Evolutionary conservation across 1,284 basidiomycete genomes (phyloP).

Genomic region (Fomitopsis schrenkii): DNA sequence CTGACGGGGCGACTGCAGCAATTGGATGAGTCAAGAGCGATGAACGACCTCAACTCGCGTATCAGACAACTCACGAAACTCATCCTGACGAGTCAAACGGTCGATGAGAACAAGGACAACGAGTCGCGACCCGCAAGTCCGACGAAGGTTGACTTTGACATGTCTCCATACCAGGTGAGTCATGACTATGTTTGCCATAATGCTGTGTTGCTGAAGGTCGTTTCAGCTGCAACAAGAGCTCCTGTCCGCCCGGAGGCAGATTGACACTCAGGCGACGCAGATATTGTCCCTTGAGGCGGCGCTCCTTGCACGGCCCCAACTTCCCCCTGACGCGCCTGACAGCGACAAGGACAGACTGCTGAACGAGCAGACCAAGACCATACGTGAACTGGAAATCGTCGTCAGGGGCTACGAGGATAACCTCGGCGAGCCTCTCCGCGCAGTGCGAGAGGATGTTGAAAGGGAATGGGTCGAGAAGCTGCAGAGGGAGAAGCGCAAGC

Average conservation of each 20-base stretch:
- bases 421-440: constrained; percentile 66
- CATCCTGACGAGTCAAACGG: constrained; percentile 80
- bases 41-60: constrained; percentile 75
- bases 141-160: constrained; percentile 80
- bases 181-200: neutral
- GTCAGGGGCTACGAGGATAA: constrained; percentile 67
- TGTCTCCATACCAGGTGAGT: constrained; percentile 74
- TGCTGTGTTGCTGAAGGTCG: neutral
- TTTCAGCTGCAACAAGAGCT: constrained; percentile 82
- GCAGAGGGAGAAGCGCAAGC: constrained; percentile 51
- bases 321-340: constrained; percentile 55
- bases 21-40: constrained; percentile 75
- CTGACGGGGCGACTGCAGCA: constrained; percentile 38
- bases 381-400: constrained; percentile 69
- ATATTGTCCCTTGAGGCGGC: constrained; percentile 78
- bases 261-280: constrained; percentile 76
- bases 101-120: constrained; percentile 63
- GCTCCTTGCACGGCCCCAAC: constrained; percentile 56
- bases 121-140: constrained; percentile 77
- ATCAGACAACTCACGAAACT: constrained; percentile 85
- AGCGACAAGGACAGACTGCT: constrained; percentile 70
- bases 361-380: constrained; percentile 61
- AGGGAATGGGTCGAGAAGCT: constrained; percentile 68
- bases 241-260: constrained; percentile 65
- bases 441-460: constrained; percentile 78